Evolutionary conservation across 768 basidiomycete genomes (phyloP).

Genomic region (Lenzites betulinus): DNA sequence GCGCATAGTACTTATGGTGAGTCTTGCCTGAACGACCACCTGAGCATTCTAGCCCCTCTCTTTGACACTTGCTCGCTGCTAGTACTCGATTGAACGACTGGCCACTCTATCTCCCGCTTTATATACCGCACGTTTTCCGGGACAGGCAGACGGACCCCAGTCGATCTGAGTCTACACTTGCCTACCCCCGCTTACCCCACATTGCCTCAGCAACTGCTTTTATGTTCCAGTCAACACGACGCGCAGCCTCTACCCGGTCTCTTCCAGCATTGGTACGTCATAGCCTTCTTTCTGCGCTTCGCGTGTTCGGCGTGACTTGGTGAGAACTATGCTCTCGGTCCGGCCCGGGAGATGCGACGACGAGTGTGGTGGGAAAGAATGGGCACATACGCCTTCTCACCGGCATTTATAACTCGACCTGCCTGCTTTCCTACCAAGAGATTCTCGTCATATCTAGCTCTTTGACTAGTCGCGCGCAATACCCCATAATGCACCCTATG

Average conservation of each 20-base stretch:
- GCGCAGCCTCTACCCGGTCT: constrained; percentile 16
- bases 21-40: no score
- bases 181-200: neutral
- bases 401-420: no score
- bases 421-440: no score
- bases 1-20: constrained; percentile 13
- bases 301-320: neutral
- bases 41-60: neutral
- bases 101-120: constrained; percentile 7
- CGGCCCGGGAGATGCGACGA: neutral
- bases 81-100: no score
- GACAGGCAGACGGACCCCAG: neutral
- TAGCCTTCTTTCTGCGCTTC: neutral
- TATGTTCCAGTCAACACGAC: constrained; percentile 23
- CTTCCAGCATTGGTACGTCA: constrained; percentile 17
- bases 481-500: no score
- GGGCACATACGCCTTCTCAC: no score
- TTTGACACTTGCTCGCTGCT: no score
- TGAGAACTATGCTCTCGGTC: neutral
- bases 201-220: neutral
- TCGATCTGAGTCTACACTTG: neutral
- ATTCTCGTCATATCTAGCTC: no score
- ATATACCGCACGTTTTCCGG: constrained; percentile 7
- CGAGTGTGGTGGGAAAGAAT: neutral
- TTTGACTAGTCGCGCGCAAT: no score